phyloP scores from a whole-genome alignment of 768 basidiomycete genomes.

The Brasilioporus rufonigricans region DNA sequence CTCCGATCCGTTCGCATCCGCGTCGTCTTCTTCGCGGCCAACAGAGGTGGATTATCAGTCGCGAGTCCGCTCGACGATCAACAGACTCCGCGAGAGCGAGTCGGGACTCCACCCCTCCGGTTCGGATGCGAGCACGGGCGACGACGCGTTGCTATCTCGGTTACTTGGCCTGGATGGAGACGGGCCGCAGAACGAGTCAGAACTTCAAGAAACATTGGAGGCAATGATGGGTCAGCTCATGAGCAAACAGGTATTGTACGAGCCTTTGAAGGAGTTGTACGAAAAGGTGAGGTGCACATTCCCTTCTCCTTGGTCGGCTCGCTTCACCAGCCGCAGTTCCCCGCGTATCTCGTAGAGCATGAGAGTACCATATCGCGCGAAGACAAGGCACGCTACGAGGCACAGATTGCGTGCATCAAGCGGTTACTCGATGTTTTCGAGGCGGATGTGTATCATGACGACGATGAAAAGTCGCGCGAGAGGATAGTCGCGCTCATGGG shows the following conservation, averaged over 20 bases:
- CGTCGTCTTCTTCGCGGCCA: background rate
- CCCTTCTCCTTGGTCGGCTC: background rate
- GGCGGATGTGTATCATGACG: slow-evolving; percentile 53
- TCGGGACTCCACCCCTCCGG: slow-evolving; percentile 30
- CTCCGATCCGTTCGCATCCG: slow-evolving; percentile 6
- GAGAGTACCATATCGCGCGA: slow-evolving; percentile 48
- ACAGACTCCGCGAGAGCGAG: slow-evolving; percentile 70
- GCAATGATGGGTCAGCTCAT: slow-evolving; percentile 46
- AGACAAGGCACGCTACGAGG: slow-evolving; percentile 62
- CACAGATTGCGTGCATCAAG: slow-evolving; percentile 55
- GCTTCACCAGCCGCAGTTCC: slow-evolving; percentile 47
- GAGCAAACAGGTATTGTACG: slow-evolving; percentile 56
- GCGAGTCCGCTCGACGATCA: slow-evolving; percentile 68
- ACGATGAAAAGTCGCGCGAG: slow-evolving; percentile 42
- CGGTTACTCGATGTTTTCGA: slow-evolving; percentile 69
- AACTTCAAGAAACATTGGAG: slow-evolving; percentile 69
- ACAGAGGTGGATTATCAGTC: slow-evolving; percentile 56
- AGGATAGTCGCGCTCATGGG: slow-evolving; percentile 69
- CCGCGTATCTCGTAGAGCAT: slow-evolving; percentile 64
- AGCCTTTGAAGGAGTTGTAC: slow-evolving; percentile 76
- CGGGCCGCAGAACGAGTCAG: slow-evolving; percentile 42
- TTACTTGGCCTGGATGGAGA: slow-evolving; percentile 34
- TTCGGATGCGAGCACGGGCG: background rate
- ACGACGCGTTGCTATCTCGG: slow-evolving; percentile 48
- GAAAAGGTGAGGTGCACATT: slow-evolving; percentile 20